These are phyloP conservation scores for Acanthamoeba lenticulata DNA, from an alignment of 208 protist species.

Conservation along the genomic window DNA sequence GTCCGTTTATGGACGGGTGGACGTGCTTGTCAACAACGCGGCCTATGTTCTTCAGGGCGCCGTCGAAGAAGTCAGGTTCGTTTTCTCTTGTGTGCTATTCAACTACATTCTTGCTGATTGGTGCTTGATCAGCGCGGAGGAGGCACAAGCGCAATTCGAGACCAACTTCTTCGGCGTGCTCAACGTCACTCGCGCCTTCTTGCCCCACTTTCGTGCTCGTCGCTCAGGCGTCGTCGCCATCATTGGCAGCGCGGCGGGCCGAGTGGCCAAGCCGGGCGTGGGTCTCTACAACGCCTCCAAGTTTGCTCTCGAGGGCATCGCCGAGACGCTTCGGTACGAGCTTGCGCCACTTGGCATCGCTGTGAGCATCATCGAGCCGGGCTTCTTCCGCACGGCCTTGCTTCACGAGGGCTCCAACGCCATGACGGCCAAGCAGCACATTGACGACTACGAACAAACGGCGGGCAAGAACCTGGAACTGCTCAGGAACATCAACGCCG, in stretches of 20 bases:
- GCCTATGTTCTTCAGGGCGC: slow-evolving; percentile 26
- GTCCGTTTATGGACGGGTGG: slow-evolving; percentile 58
- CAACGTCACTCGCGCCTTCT: slow-evolving; percentile 1
- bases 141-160: neutral
- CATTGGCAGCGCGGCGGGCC: slow-evolving; percentile 10
- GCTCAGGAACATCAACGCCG: too few relatives aligned
- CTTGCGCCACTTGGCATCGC: slow-evolving; percentile 44
- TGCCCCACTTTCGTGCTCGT: slow-evolving; percentile 43
- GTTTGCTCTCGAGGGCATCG: slow-evolving; percentile 62
- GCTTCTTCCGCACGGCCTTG: too few relatives aligned
- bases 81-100: too few relatives aligned
- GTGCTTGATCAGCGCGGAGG: neutral
- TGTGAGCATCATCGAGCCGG: slow-evolving; percentile 40
- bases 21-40: slow-evolving; percentile 63
- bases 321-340: slow-evolving; percentile 13
- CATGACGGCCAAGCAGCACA: neutral
- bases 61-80: slow-evolving; percentile 3
- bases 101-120: too few relatives aligned
- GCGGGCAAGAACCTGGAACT: neutral
- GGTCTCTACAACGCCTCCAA: slow-evolving; percentile 60
- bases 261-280: neutral
- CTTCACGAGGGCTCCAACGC: too few relatives aligned
- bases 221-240: slow-evolving; percentile 5
- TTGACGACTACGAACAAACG: slow-evolving; percentile 47
- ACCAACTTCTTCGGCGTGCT: slow-evolving; percentile 56